Percentiles rank a stretch among this genome's conserved stretches.
Evolutionary conservation across 1,284 basidiomycete species (phyloP).

Genomic region (Trametes hirsuta): DNA sequence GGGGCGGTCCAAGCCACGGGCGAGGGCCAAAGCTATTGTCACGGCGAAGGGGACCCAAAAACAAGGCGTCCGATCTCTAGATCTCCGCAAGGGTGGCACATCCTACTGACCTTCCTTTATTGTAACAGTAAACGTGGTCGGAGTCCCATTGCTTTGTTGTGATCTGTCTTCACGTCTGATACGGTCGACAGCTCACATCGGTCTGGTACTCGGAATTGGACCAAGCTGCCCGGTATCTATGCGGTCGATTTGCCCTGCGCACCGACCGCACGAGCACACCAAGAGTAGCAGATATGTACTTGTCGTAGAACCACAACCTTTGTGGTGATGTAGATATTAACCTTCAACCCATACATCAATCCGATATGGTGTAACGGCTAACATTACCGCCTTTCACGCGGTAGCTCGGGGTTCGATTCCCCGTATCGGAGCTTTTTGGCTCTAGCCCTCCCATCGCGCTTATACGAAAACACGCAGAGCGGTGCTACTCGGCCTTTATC

Average conservation of each 20-base stretch:
- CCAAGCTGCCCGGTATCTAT: too few relatives aligned
- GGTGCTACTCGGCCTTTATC: neutral
- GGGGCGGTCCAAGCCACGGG: constrained; percentile 19
- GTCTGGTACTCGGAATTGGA: neutral
- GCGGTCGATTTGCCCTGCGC: too few relatives aligned
- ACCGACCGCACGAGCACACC: too few relatives aligned
- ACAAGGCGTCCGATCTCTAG: constrained; percentile 21
- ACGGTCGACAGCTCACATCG: neutral
- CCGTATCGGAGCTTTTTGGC: constrained; percentile 52
- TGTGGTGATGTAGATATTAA: neutral
- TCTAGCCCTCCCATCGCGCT: neutral
- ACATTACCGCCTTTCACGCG: constrained; percentile 77
- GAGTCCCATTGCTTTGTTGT: constrained; percentile 18
- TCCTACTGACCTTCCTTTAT: constrained; percentile 23
- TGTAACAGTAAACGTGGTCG: constrained; percentile 5
- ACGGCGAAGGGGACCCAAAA: constrained; percentile 16
- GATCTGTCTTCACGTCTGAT: constrained; percentile 10
- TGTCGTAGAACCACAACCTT: too few relatives aligned
- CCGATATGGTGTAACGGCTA: constrained; percentile 73
- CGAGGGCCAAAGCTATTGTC: constrained; percentile 21
- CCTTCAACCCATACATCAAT: constrained; percentile 1
- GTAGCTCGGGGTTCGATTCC: constrained; percentile 81
- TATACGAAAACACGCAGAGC: neutral
- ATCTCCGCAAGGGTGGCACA: constrained; percentile 17
- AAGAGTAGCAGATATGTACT: too few relatives aligned